phyloP scores from a whole-genome alignment of 2,329 filamentous ascomycete species.

The Sclerotinia glacialis region DNA sequence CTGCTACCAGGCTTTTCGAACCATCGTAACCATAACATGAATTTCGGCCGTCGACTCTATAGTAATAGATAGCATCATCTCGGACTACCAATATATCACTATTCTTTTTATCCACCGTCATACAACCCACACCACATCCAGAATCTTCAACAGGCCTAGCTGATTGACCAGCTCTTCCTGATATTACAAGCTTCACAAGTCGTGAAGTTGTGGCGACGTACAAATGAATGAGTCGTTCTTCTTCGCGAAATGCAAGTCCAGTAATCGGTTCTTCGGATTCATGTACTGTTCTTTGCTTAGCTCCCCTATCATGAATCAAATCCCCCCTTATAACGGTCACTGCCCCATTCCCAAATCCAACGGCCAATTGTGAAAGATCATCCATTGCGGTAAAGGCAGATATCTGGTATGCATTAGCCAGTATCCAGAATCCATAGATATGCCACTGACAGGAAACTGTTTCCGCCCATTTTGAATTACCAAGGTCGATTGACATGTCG shows the following conservation, averaged over 20 bases:
- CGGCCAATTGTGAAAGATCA: slow-evolving; percentile 86
- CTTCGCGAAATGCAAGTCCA: slow-evolving; percentile 72
- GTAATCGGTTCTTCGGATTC: slow-evolving; percentile 97
- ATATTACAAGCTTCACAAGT: slow-evolving; percentile 82
- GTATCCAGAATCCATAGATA: background rate
- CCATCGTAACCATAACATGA: slow-evolving; percentile 90
- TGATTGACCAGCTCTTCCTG: slow-evolving; percentile 82
- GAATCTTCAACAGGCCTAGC: slow-evolving; percentile 84
- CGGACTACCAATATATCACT: slow-evolving; percentile 88
- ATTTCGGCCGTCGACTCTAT: slow-evolving; percentile 78
- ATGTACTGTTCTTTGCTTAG: slow-evolving; percentile 90
- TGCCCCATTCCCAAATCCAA: slow-evolving; percentile 93
- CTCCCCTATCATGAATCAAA: slow-evolving; percentile 89
- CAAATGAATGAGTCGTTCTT: slow-evolving; percentile 65
- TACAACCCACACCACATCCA: slow-evolving; percentile 91
- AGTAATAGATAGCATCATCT: slow-evolving; percentile 95
- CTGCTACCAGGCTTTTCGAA: slow-evolving; percentile 75
- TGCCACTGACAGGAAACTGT: slow-evolving; percentile 73
- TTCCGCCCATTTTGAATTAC: slow-evolving; percentile 86
- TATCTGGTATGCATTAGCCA: slow-evolving; percentile 50
- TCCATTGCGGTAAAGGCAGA: slow-evolving; percentile 85
- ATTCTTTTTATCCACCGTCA: slow-evolving; percentile 77
- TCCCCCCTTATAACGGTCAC: slow-evolving; percentile 93
- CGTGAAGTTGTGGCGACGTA: slow-evolving; percentile 90
- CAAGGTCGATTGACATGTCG: slow-evolving; percentile 82